Evolutionary conservation across 2,329 filamentous ascomycete species (phyloP).

Genomic region (Xylaria polymorpha): DNA sequence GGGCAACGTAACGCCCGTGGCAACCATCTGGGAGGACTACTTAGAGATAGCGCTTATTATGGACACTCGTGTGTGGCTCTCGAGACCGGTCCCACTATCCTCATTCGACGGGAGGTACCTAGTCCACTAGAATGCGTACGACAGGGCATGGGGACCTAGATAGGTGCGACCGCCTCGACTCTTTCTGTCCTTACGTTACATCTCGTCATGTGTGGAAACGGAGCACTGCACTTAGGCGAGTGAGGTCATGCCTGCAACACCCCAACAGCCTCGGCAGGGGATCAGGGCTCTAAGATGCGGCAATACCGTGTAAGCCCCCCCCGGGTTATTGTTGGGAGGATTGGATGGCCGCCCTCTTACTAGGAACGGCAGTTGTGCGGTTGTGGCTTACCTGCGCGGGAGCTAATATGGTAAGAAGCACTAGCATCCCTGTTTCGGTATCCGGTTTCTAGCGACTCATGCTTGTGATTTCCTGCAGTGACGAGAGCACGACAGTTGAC

Average conservation of each 20-base stretch:
- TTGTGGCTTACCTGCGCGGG: conserved; percentile 25
- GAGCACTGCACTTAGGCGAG: conserved; percentile 4
- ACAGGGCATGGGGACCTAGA: conserved; percentile 1
- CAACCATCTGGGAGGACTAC: conserved; percentile 1
- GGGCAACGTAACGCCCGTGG: conserved; percentile 20
- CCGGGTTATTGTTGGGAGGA: conserved; percentile 9
- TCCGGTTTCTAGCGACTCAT: conserved; percentile 25
- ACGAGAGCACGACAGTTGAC: conserved; percentile 2
- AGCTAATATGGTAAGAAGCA: conserved; percentile 27
- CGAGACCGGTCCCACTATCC: conserved; percentile 3
- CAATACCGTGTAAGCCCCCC: conserved; percentile 9
- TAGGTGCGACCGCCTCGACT: conserved; percentile 1
- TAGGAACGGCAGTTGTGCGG: conserved; percentile 37
- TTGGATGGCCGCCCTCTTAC: conserved; percentile 32
- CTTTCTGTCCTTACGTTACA: conserved; percentile 26
- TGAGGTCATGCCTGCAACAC: conserved; percentile 28
- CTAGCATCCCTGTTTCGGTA: conserved; percentile 20
- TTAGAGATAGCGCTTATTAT: conserved; percentile 21
- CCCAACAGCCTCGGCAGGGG: conserved; percentile 35
- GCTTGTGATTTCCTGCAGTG: conserved; percentile 9
- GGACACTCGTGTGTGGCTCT: background rate
- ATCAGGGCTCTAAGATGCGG: conserved; percentile 13
- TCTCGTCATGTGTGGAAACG: conserved; percentile 28
- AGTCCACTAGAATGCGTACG: conserved; percentile 2
- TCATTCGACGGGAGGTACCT: conserved; percentile 13